Evolutionary conservation across 176 grass and related monocot species (phyloP), one percentile per base, ranked within the genome.

Genomic region (Tillandsia leiboldiana): DNA sequence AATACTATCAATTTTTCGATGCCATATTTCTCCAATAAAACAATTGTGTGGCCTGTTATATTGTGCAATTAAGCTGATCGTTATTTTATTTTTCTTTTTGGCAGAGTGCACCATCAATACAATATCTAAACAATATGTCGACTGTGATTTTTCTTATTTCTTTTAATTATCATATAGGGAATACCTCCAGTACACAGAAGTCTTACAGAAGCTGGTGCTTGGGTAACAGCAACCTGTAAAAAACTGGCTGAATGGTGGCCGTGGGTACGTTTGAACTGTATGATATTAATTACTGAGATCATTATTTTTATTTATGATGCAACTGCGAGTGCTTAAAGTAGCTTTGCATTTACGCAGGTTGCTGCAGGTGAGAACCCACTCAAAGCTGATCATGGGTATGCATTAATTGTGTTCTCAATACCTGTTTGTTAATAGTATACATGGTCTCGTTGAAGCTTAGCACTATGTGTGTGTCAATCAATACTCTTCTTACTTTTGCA

Each of bases 161-260:
- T 67, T 67, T 23, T 67, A 42, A 42, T 48, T 80, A 56, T 85
- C 51, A 77, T 63, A 73, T 76, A 97, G 93, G 93, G 93, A 73
- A 92, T 97, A 85, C 84, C 93, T 49, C 86, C 93, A 48, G 52
- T 47, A 64, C 76, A 58, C 58, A 85, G 87, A 85, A 85, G 85
- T 27, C 51, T 90, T 0, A 72, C 79, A 69, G 75, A 81, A 77
- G 69, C 17, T 18, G 80, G 88, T 82, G 69, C 79, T 74, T 97
- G 93, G 93, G 74, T 97, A 50, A 83, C 52, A 73, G 53, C 56
- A 77, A 82, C 84, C 24, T 79, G 89, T 65, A 97, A 87, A 70
- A 85, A 97, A 64, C 54, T 97, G 51, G 63, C 81, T 42, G 76
- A 80, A 14, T 97, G 93, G 93, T 97, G 93, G 93, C 58, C 75